Base-by-base conservation (phyloP, 73 alveolate genomes). In the Paramecium biaurelia region DNA sequence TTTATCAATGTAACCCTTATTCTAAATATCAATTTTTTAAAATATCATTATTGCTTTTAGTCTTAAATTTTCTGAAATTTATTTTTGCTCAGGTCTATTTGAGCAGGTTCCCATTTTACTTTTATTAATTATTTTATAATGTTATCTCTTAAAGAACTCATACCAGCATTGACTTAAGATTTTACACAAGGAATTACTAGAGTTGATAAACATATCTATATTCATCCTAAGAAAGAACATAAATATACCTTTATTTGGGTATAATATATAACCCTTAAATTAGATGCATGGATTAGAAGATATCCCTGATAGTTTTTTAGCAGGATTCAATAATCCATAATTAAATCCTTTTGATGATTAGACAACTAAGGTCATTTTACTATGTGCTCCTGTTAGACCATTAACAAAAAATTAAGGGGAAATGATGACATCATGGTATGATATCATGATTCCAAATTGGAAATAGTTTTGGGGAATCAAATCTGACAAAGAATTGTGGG, bases 381-480 rank as follows among this genome's bases (percentile, higher is more conserved):
- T 89, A 3, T 58, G 92, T 58, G 94, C 92, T 7, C 94, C 94
- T 21, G 57, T 41, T 14, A 68, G 94, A 70, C 94, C 84, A 7
- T 57, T 89, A 18, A 89, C 94, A 8, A 58, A 70, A 24, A 89
- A 89, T 70, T 32, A 18, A 9, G 94, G 94, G 12, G 85, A 42
- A 45, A 28, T 10, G 15, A 63, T 70, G 89, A 89, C 86, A 18
- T 70, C 92, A 30, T 89, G 94, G 94, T 89, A 89, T 32, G 94
- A 89, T 24, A 63, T 63, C 26, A 63, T 63, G 84, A 63, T 63
- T 5, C 84, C 86, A 34, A 34, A 37, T 34, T 72, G 58, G 56
- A 72, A 72, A 72, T 72, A 72, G 38, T 72, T 12, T 21, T 72
- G 86, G 86, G 86, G 86, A 0, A 20, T 28, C 12, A 72, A 72